Evolutionary conservation across 1,139 yeast species (phyloP), one percentile per base, ranked within the genome.

Genomic region (Blastobotrys elegans): DNA sequence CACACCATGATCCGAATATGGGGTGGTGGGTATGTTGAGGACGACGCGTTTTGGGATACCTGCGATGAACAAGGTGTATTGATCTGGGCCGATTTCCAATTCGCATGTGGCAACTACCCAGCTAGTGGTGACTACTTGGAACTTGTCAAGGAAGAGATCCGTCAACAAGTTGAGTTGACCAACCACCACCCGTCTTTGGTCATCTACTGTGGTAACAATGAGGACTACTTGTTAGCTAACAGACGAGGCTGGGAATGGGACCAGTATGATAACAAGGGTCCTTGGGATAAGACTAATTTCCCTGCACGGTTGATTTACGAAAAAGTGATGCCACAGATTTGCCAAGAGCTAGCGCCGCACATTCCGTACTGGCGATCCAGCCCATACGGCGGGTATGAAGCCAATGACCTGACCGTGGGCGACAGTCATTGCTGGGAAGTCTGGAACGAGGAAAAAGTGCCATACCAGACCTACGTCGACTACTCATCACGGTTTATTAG

Each of bases 31-130:
- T 60, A 59, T 42, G 73, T 70, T 53, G 78, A 74, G 50, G 53
- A 55, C 27, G 74, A 72, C 30, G 50, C 54, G n/a, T 70, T 74
- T 50, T 74, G 71, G 50, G 57, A 63, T 20, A 65, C 65, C 47
- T 74, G 78, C 57, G 77, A 74, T 51, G 47, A 64, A 29, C 52
- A 65, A 3, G 78, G 78, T 1, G 53, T 74, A n/a, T 40, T 74
- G 43, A 69, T 74, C 11, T 74, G 77, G 76, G 77, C 73, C 42
- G 78, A 74, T 56, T 72, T 74, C 53, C 71, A 73, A 75, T 74
- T 74, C 62, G 75, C 74, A 3, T 74, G 78, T 59, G 78, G 76
- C 0, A 68, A 68, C 35, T 74, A 74, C 49, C 78, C 78, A 2
- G 56, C 62, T 44, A 32, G 50, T 24, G 48, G 37, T 4, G 55